Base-by-base conservation (phyloP, 345 rosid genomes). In the Eucalyptus caleyi region DNA sequence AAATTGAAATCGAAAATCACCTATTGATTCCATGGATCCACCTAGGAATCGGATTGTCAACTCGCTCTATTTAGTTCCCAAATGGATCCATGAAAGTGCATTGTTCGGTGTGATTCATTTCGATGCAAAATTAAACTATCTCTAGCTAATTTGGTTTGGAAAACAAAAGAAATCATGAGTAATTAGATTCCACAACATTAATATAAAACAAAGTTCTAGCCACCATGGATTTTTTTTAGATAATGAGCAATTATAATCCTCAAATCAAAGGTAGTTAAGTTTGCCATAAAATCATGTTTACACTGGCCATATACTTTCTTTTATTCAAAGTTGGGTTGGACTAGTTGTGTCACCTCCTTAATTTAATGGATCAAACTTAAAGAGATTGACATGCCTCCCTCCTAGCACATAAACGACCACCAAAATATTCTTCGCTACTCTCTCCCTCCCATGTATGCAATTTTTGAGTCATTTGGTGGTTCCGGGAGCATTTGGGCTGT, bases 381-480 rank as follows among this genome's bases (percentile, higher is more conserved):
- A n/a, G 77, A 8, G 77, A 65, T 14, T 15, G 77, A 65, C 37
- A 32, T n/a, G 77, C 77, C 77, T 44, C 89, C 54, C 88, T 94
- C 87, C 89, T 94, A 44, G 92, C 49, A 95, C 45, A 11, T 96
- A 92, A 90, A 96, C 50, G 37, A 91, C 94, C 54, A 94, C 45
- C 86, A 89, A 90, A 50, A 89, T 42, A 88, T 91, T 92, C 88
- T 88, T 94, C 24, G 94, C 96, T 51, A 94, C 96, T 53, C 88
- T 89, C 90, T 88, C 89, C 53, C 96, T 96, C 16, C 44, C 44
- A 9, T 18, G 4, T 34, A 19, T 77, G 45, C 83, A 77, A 77
- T 77, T 77, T 77, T 37, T 77, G 6, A 77, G 83, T 77, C 27
- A 21, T 37, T 21, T 10, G 9, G 47, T 77, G 5, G 83, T 40